A percentile compares a stretch with the other conserved stretches of the same genome.
These are phyloP conservation scores for Aegilops tauschii DNA, from an alignment of 176 grass and related monocot genomes.

Conservation along the genomic window DNA sequence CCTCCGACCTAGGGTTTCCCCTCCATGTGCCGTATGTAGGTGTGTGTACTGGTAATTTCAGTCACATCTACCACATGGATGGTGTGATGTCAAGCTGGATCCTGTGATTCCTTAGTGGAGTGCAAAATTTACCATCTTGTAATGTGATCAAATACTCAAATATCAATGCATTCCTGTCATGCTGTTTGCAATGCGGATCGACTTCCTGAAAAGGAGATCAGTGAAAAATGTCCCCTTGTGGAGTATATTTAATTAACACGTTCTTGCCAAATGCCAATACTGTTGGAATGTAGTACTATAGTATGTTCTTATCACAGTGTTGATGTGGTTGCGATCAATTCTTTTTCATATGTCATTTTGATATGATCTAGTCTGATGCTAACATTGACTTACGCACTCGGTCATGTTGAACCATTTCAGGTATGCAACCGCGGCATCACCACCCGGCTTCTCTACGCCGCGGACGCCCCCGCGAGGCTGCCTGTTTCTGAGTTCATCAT, in stretches of 20 bases:
- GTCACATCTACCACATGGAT: background rate
- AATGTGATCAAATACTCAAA: background rate
- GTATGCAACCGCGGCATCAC: slow-evolving; percentile 22
- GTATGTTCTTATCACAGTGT: no score
- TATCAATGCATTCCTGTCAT: background rate
- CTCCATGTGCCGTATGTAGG: no score
- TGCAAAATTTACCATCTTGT: background rate
- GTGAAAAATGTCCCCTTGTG: no score
- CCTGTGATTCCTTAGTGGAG: background rate
- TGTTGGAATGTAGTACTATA: background rate
- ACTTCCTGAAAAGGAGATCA: no score
- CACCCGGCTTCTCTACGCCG: slow-evolving; percentile 22
- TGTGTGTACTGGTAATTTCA: no score
- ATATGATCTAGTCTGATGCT: background rate
- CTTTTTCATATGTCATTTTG: background rate
- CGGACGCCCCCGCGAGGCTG: slow-evolving; percentile 10
- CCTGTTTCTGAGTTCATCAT: slow-evolving; percentile 19
- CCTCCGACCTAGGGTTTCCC: background rate
- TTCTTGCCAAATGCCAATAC: background rate
- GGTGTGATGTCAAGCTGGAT: background rate
- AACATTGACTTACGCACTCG: background rate
- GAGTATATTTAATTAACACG: no score
- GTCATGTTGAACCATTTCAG: background rate
- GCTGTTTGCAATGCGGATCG: no score
- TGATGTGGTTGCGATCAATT: no score